Evolutionary conservation across 2,329 filamentous ascomycete genomes (phyloP), one percentile per base, ranked within the genome.

Genomic region (Dactylellina haptotyla): DNA sequence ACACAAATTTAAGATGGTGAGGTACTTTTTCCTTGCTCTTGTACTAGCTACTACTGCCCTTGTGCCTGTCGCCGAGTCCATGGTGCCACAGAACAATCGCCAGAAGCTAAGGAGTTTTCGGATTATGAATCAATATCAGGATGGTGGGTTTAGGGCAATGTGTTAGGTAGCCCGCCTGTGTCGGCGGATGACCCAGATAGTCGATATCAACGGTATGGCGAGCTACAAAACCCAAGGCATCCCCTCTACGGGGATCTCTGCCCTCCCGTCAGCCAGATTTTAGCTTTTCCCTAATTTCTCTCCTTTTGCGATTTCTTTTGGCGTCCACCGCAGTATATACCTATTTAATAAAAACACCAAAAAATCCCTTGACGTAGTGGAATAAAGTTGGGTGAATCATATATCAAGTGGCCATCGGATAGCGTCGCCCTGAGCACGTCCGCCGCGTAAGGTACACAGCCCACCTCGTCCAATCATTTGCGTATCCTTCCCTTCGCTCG

Each of bases 11-110:
- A 53, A 70, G 54, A 57, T 43, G 32, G 34, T 71, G 66, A 71
- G 66, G 66, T 71, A 71, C 66, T 71, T 71, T 71, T 57, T 45
- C n/a, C n/a, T n/a, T n/a, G n/a, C n/a, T n/a, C n/a, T n/a, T n/a
- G n/a, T n/a, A n/a, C n/a, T 39, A 25, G 18, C 43, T 26, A 30
- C 20, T 20, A 4, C 4, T 30, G 37, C 54, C 51, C 58, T 62
- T 50, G 66, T 63, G 37, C 57, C 37, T 63, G 57, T 16, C 30
- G 58, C 28, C 23, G 51, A 48, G 39, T 63, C 50, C 50, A 56
- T 50, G 48, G 57, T 71, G 66, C 54, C 26, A 62, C 41, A 48
- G 57, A 26, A 34, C 2, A 23, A 46, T 30, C 54, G 26, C 45
- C 45, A 61, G 39, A 28, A 50, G 12, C 16, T 43, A 41, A 50